Evolutionary conservation across 1,284 basidiomycete species (phyloP), one percentile per base, ranked within the genome.

Genomic region (Volvariella surrecta): DNA sequence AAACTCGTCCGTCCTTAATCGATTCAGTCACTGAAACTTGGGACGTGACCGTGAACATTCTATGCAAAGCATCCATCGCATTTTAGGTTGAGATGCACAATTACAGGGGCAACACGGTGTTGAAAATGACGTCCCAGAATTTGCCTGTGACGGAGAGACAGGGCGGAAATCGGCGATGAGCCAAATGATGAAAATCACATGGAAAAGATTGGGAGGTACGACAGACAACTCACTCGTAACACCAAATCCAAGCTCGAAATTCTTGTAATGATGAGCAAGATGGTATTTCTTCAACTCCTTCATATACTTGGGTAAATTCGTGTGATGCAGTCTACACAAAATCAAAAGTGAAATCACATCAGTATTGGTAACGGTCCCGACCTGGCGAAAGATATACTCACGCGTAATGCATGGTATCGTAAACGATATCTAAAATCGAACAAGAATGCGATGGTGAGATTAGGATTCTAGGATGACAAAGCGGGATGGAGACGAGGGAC

Each of bases 201-300:
- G 32, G 32, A 37, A 18, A 16, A 13, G n/a, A 10, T 16, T 13
- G 19, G 39, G 7, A 40, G 32, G 18, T 17, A 15, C 7, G 17
- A 37, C n/a, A 43, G 43, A 46, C 16, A 21, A 64, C 76, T 44
- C 51, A 85, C 86, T 89, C 3, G 87, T 98, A 16, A 99, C 95
- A 39, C 95, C 95, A 57, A 95, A 99, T n/a, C 93, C 95, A 39
- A 97, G 82, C 60, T 98, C 93, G 59, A 91, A 96, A 73, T 97
- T 93, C 68, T 95, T 94, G 73, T 94, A 97, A 64, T 98, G 95
- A 59, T 98, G 94, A n/a, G 92, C 92, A 51, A 99, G 79, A 58
- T 99, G 95, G 58, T 98, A 98, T 60, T 89, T 87, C 74, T 99
- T 99, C 84, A 91, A 85, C 60, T 93, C 82, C 45, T 75, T 75